Percentiles rank a stretch among this genome's conserved stretches.
These are phyloP conservation scores for Crotalaria pallida DNA, from an alignment of 306 rosid species.

Conservation along the genomic window DNA sequence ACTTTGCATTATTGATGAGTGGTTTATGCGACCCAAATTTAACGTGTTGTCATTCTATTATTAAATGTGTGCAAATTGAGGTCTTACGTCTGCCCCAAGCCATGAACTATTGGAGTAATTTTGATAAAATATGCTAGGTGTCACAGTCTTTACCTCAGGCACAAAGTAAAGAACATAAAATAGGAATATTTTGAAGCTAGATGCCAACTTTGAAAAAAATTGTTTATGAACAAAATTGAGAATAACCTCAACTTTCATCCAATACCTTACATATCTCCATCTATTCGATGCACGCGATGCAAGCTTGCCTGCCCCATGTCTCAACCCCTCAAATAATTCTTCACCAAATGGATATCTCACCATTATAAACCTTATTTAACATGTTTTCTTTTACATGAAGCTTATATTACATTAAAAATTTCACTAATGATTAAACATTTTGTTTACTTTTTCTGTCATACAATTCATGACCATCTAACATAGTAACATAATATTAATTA, in stretches of 20 bases:
- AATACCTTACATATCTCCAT: slow-evolving; percentile 8
- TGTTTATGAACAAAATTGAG: not conserved
- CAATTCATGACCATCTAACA: no score
- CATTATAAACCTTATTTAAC: not conserved
- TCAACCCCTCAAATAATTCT: not conserved
- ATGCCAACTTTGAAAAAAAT: not conserved
- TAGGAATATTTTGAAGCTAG: not conserved
- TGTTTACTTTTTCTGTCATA: no score
- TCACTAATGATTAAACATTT: no score
- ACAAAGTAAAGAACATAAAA: not conserved
- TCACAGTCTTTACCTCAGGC: not conserved
- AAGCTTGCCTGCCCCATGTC: slow-evolving; percentile 3
- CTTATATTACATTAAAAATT: no score
- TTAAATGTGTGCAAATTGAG: not conserved
- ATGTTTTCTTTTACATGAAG: no score
- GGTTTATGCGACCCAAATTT: not conserved
- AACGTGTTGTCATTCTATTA: not conserved
- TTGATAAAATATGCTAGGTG: not conserved
- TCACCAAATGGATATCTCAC: slow-evolving; percentile 4
- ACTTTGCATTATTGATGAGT: not conserved
- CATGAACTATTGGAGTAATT: no score
- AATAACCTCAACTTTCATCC: not conserved
- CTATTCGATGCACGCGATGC: not conserved
- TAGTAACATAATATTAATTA: no score
- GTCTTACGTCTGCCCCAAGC: no score